Base-by-base conservation (phyloP, 441 rosid species). In the Arabidopsis lyrata region DNA sequence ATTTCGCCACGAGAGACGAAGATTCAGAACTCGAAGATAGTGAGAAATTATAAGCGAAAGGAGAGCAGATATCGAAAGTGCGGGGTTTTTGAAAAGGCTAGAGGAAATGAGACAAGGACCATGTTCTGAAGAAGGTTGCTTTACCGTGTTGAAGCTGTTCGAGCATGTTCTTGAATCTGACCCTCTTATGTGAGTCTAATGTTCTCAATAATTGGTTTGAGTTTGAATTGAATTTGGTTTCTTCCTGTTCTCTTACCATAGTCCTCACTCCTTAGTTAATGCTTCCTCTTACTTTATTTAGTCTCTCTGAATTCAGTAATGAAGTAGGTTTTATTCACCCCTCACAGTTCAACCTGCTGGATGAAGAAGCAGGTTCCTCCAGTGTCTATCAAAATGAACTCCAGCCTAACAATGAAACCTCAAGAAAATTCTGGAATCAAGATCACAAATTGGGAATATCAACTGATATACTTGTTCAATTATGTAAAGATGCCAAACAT, bases 371-470 rank as follows among this genome's bases (percentile, higher is more conserved):
- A 14, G 80, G 65, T 73, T 20, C 39, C 22, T 80, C 68, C 41
- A 53, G 12, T 22, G 24, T 22, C 24, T 22, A 22, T 22, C 24
- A 22, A 22, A 22, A 22, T 60, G 67, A 47, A n/a, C 18, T 62
- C n/a, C 42, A 52, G 45, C 49, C 68, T 11, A 50, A 72, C 68
- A 77, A 74, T 57, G 73, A 32, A 47, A 39, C 24, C 52, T 73
- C 71, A 29, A 48, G 70, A 53, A 77, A 67, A 12, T 90, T 95
- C 68, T 95, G 96, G 93, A 79, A 62, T 73, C 82, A 79, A 78
- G 96, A 87, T 77, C 95, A 85, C 66, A 91, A 95, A 75, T 74
- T 95, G 78, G 99, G 94, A 24, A 87, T 95, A 80, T 93, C 98
- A 8, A 80, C 83, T 0, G 81, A 85, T 58, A 63, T 90, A 67